These are phyloP conservation scores for Ceratobasidium sp. DNA, from an alignment of 1,284 basidiomycete species.

Conservation along the genomic window DNA sequence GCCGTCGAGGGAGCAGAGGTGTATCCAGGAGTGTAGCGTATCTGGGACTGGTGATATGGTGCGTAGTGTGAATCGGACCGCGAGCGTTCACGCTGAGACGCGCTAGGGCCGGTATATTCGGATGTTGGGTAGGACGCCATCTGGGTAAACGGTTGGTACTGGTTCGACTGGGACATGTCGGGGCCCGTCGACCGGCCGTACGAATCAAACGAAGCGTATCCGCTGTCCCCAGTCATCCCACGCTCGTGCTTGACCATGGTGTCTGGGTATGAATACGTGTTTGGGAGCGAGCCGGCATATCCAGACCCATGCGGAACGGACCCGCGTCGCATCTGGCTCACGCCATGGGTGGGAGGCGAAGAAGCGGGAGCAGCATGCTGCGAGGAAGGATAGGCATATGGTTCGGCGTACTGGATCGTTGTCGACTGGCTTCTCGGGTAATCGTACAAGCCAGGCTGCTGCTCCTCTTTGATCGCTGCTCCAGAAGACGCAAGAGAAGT, in stretches of 20 bases:
- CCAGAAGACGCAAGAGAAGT: constrained; percentile 19
- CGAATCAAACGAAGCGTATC: constrained; percentile 22
- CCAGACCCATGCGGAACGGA: constrained; percentile 9
- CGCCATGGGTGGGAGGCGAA: background rate
- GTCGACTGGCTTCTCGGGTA: constrained; percentile 10
- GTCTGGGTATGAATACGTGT: background rate
- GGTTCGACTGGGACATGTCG: background rate
- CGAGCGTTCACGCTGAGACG: constrained; percentile 12
- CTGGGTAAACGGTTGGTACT: constrained; percentile 4
- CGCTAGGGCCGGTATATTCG: background rate
- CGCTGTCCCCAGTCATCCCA: constrained; percentile 3
- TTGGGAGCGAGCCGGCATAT: background rate
- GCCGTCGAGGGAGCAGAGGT: constrained; percentile 11
- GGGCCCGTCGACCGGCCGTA: constrained; percentile 1
- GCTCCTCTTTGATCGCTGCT: constrained; percentile 21
- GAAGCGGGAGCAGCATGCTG: constrained; percentile 7
- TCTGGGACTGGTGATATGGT: constrained; percentile 1
- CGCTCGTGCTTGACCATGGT: constrained; percentile 5
- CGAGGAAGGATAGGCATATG: constrained; percentile 8
- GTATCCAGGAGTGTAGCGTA: constrained; percentile 4
- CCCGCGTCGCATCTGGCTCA: constrained; percentile 11
- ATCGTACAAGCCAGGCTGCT: background rate
- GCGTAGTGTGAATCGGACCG: background rate
- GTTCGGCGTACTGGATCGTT: background rate
- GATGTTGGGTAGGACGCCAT: constrained; percentile 3